Evolutionary conservation across 164 flowering plant genomes (phyloP), one percentile per base, ranked within the genome.

Genomic region (Protea cynaroides): DNA sequence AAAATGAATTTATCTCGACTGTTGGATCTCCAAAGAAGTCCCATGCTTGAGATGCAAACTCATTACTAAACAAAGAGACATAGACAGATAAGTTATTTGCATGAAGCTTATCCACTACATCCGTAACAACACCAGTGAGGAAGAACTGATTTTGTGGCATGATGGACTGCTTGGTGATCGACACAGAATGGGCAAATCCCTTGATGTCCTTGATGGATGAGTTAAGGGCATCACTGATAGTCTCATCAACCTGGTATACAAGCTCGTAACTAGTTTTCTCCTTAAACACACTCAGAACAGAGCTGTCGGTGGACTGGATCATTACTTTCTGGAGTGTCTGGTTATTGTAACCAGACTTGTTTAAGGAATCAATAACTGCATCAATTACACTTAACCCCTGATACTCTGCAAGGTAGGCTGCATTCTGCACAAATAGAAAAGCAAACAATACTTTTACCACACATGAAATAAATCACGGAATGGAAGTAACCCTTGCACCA

Each of bases 1-100:
- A 80, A 81, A 43, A 87, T 43, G 84, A 12, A 73, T 86, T 86
- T 34, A 95, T 75, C 71, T 95, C 97, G 56, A 87, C 90, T 10
- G 69, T 65, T 11, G 97, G 69, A 68, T 95, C 99, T 0, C 96
- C 79, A 72, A 79, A 84, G 84, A 80, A 88, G 73, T 95, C 99
- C 92, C 86, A 88, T 51, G 96, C 81, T 73, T 86, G 92, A 66
- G 90, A 80, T 12, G 79, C 75, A 71, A 88, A 95, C 78, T 95
- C 99, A 75, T 95, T 92, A 25, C 53, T 68, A 78, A 95, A 87
- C 38, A 64, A 17, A 61, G 76, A 75, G 2, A 75, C 93, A 64
- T 83, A 90, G n/a, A 85, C 98, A 0, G 82, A 13, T 46, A 95
- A 82, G 47, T 78, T 75, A 61, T 62, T 65, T 0, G 83, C 64